Percentiles rank a stretch among this genome's conserved stretches.
Evolutionary conservation across 2,329 filamentous ascomycete genomes (phyloP).

Genomic region (Lachnellula arida): DNA sequence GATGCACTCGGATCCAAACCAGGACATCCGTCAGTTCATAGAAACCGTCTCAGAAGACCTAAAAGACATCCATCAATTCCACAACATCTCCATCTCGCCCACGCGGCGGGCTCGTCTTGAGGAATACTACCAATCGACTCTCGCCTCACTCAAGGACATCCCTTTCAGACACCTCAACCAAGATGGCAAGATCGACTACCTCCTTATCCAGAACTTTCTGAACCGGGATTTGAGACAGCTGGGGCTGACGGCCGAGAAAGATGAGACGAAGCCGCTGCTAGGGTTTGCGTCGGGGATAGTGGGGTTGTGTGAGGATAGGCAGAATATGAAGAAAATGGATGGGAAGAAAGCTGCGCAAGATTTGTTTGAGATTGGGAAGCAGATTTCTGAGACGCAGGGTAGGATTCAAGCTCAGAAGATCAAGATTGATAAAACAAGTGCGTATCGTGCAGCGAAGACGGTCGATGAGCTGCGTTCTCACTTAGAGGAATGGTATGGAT

Average conservation of each 20-base stretch:
- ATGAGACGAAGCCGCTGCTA: slow-evolving; percentile 38
- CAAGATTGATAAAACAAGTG: slow-evolving; percentile 37
- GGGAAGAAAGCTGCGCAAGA: slow-evolving; percentile 40
- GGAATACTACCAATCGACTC: slow-evolving; percentile 40
- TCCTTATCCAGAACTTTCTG: slow-evolving; percentile 47
- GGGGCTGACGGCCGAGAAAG: slow-evolving; percentile 35
- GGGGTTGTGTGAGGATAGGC: slow-evolving; percentile 44
- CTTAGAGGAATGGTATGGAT: slow-evolving; percentile 44
- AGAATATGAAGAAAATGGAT: slow-evolving; percentile 40
- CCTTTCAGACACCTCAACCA: slow-evolving; percentile 38
- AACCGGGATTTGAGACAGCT: slow-evolving; percentile 32
- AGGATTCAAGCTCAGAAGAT: slow-evolving; percentile 34
- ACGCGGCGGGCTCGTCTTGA: slow-evolving; percentile 37
- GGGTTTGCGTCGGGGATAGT: slow-evolving; percentile 41
- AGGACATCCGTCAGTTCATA: neutral
- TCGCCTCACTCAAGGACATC: slow-evolving; percentile 33
- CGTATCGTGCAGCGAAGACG: slow-evolving; percentile 43
- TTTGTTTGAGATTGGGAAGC: slow-evolving; percentile 35
- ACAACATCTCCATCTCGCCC: slow-evolving; percentile 43
- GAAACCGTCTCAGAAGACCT: slow-evolving; percentile 40
- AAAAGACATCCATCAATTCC: slow-evolving; percentile 43
- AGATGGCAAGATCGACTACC: slow-evolving; percentile 44
- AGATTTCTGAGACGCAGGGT: slow-evolving; percentile 32
- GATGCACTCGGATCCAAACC: neutral
- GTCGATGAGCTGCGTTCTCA: slow-evolving; percentile 37